Evolutionary conservation across 2,329 filamentous ascomycete genomes (phyloP).

Genomic region (Clonostachys chloroleuca): DNA sequence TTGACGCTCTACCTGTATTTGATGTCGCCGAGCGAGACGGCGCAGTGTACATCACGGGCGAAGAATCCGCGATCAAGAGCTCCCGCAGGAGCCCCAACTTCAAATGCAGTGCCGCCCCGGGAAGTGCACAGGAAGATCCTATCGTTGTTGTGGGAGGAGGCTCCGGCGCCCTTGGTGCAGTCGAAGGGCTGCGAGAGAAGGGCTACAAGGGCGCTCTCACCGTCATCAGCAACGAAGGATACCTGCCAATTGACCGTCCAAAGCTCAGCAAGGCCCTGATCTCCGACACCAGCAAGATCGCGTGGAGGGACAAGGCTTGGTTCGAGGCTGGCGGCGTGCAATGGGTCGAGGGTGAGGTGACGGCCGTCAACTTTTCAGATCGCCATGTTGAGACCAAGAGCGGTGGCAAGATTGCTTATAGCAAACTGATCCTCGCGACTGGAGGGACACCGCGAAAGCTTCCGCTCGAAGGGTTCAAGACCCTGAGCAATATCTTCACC

Average conservation of each 20-base stretch:
- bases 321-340: constrained; percentile 60
- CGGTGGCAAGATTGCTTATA: constrained; percentile 70
- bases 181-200: constrained; percentile 78
- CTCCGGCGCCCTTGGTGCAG: constrained; percentile 73
- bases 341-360: constrained; percentile 62
- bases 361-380: constrained; percentile 67
- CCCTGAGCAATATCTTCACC: constrained; percentile 81
- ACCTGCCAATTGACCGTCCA: constrained; percentile 85
- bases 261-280: constrained; percentile 94
- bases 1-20: constrained; percentile 82
- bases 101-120: constrained; percentile 55
- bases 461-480: constrained; percentile 81
- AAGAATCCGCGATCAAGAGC: constrained; percentile 72
- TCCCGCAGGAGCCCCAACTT: constrained; percentile 71
- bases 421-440: constrained; percentile 85
- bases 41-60: constrained; percentile 77
- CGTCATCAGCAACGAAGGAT: constrained; percentile 77
- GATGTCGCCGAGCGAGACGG: constrained; percentile 77
- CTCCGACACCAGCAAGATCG: constrained; percentile 73
- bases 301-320: constrained; percentile 72
- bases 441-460: constrained; percentile 74
- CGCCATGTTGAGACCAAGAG: constrained; percentile 73
- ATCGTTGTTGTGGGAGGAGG: constrained; percentile 88
- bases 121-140: constrained; percentile 49
- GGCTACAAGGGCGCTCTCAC: constrained; percentile 80